Base-by-base conservation (phyloP, 2,329 filamentous ascomycete genomes). In the Myriosclerotinia curreyana region DNA sequence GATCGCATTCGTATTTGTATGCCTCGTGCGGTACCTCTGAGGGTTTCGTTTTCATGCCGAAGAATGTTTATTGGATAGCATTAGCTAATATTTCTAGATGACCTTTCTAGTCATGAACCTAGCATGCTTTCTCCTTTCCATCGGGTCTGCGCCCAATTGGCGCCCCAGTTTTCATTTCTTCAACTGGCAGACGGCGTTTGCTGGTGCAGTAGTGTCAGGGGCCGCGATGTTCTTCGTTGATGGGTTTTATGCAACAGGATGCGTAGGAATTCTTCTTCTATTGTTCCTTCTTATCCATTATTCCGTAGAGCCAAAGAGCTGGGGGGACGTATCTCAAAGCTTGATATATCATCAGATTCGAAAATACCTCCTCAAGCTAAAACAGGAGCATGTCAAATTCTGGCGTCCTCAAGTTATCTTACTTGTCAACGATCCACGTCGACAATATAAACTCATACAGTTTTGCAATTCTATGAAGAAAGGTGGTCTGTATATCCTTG, bases 401-500 rank as follows among this genome's bases (percentile, higher is more conserved):
- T 96, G 92, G 92, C 83, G 92, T 60, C 92, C 92, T 0, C 92
- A 96, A 69, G 93, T 96, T 51, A 83, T 96, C 55, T 81, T 96
- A 0, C 84, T 96, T 61, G 86, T 95, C 68, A 95, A 94, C 73
- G 86, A 95, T 71, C 89, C 91, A 5, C 83, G 92, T n/a, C 83
- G 83, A 7, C 90, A 95, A 73, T 92, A 90, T 61, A 88, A 90
- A 50, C 82, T 96, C 49, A 94, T 96, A 2, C 90, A 93, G 65
- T 96, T 96, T 70, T 96, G 92, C 77, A 96, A 96, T 74, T 92
- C 91, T 0, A 79, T 96, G 74, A 96, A 96, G 74, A 96, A 96
- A 72, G 92, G 92, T 0, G 87, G 86, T 0, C 76, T 96, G 1
- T 96, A 95, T 74, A 72, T 96, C 12, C 80, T 96, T 1, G 92